These are phyloP conservation scores for Metschnikowia koreensis DNA, from an alignment of 805 yeast species.

Conservation along the genomic window DNA sequence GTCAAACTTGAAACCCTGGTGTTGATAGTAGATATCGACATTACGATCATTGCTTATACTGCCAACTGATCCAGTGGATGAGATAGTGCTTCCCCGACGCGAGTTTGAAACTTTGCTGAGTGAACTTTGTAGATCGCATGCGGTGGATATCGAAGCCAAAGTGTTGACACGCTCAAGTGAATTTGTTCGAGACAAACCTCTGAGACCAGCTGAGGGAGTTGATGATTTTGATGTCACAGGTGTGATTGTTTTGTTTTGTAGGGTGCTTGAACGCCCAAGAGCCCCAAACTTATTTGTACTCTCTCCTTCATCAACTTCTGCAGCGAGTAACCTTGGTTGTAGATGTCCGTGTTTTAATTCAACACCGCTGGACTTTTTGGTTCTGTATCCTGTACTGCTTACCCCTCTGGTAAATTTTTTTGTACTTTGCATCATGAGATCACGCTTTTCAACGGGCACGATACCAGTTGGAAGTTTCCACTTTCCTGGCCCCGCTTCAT, in stretches of 20 bases:
- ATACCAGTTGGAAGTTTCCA: slow-evolving; percentile 58
- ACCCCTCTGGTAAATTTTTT: slow-evolving; percentile 17
- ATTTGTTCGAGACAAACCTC: slow-evolving; percentile 23
- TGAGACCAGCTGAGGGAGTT: slow-evolving; percentile 10
- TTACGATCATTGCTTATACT: slow-evolving; percentile 26
- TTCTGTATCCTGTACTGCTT: slow-evolving; percentile 7
- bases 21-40: slow-evolving; percentile 40
- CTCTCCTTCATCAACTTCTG: slow-evolving; percentile 62
- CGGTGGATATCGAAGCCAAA: slow-evolving; percentile 20
- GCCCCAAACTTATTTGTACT: slow-evolving; percentile 15
- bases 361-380: slow-evolving; percentile 42
- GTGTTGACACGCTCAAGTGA: slow-evolving; percentile 36
- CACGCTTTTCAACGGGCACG: slow-evolving; percentile 41
- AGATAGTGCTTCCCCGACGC: slow-evolving; percentile 21
- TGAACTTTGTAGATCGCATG: slow-evolving; percentile 21
- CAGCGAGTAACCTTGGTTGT: slow-evolving; percentile 66
- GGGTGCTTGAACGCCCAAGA: slow-evolving; percentile 9
- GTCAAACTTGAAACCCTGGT: slow-evolving; percentile 34
- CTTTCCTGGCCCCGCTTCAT: slow-evolving; percentile 44
- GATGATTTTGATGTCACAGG: slow-evolving; percentile 17
- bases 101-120: slow-evolving; percentile 17
- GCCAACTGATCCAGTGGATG: slow-evolving; percentile 29
- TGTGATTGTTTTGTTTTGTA: slow-evolving; percentile 10
- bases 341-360: slow-evolving; percentile 63
- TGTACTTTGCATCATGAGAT: slow-evolving; percentile 20